phyloP scores from a whole-genome alignment of 2,329 filamentous ascomycete genomes.

The Aspergillus ruber region DNA sequence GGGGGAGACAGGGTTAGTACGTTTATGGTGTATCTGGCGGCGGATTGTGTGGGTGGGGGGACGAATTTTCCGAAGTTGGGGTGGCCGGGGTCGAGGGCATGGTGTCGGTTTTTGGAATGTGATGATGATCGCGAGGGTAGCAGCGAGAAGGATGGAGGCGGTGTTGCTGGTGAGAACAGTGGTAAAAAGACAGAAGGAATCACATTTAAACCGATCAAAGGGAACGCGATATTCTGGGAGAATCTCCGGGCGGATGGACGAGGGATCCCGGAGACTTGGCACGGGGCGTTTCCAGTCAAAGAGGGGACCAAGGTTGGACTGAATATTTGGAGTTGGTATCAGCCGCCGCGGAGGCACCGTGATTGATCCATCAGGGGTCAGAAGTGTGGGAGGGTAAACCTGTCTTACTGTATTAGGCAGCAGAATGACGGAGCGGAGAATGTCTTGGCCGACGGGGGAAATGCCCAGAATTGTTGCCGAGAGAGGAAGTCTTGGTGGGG shows the following conservation, averaged over 20 bases:
- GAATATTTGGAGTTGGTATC: conserved; percentile 61
- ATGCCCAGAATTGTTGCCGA: background rate
- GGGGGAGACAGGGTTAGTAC: conserved; percentile 46
- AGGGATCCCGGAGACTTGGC: conserved; percentile 55
- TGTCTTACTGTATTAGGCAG: background rate
- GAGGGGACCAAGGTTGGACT: conserved; percentile 54
- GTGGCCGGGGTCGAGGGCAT: conserved; percentile 39
- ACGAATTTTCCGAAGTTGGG: conserved; percentile 54
- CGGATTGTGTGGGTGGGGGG: conserved; percentile 51
- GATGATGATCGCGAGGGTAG: conserved; percentile 19
- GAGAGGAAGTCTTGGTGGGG: background rate
- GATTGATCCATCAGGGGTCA: background rate
- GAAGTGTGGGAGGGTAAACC: no score
- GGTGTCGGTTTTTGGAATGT: conserved; percentile 56
- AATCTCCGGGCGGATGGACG: conserved; percentile 52
- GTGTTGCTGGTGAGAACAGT: background rate
- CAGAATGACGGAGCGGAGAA: background rate
- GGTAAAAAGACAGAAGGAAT: conserved; percentile 33
- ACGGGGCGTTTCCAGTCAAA: conserved; percentile 54
- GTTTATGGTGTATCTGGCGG: conserved; percentile 57
- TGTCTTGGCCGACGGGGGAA: background rate
- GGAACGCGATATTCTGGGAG: conserved; percentile 58
- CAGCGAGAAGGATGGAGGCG: no score
- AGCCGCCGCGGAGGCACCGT: conserved; percentile 27
- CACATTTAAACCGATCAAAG: conserved; percentile 52